Evolutionary conservation across 495 filamentous ascomycete species (phyloP).

Genomic region (Bryoglossum gracile): DNA sequence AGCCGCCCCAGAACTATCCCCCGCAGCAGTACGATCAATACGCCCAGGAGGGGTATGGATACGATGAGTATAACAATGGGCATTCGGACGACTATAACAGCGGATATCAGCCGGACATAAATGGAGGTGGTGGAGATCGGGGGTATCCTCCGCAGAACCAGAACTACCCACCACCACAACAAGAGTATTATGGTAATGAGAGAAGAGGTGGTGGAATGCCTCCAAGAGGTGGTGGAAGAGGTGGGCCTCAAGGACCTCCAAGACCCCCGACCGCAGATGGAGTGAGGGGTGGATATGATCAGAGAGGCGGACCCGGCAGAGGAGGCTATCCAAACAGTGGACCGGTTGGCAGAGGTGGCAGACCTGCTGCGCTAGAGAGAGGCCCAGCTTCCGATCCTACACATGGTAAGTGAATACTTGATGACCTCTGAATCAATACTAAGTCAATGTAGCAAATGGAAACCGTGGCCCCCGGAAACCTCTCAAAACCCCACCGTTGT

Average conservation of each 20-base stretch:
- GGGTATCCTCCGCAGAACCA: constrained; percentile 43
- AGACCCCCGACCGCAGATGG: constrained; percentile 17
- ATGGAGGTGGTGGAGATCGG: constrained; percentile 41
- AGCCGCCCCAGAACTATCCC: constrained; percentile 29
- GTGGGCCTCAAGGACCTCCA: constrained; percentile 36
- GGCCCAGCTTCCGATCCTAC: constrained; percentile 19
- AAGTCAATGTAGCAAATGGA: no score
- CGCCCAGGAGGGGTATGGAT: constrained; percentile 48
- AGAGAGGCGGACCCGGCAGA: constrained; percentile 36
- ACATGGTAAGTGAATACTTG: constrained; percentile 12
- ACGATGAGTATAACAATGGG: constrained; percentile 37
- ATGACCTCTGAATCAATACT: no score
- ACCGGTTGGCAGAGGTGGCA: constrained; percentile 21
- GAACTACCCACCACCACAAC: constrained; percentile 41
- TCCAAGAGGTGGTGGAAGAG: constrained; percentile 23
- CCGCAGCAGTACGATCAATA: constrained; percentile 39
- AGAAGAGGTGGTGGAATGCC: constrained; percentile 24
- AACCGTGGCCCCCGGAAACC: constrained; percentile 25
- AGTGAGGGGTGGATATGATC: constrained; percentile 25
- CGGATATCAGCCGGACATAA: constrained; percentile 34
- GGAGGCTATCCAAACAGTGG: constrained; percentile 32
- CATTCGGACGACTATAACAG: constrained; percentile 27
- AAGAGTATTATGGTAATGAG: constrained; percentile 39
- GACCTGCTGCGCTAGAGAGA: constrained; percentile 21
- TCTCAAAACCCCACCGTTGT: constrained; percentile 30